phyloP scores from a whole-genome alignment of 306 rosid species.

The Medicago truncatula region DNA sequence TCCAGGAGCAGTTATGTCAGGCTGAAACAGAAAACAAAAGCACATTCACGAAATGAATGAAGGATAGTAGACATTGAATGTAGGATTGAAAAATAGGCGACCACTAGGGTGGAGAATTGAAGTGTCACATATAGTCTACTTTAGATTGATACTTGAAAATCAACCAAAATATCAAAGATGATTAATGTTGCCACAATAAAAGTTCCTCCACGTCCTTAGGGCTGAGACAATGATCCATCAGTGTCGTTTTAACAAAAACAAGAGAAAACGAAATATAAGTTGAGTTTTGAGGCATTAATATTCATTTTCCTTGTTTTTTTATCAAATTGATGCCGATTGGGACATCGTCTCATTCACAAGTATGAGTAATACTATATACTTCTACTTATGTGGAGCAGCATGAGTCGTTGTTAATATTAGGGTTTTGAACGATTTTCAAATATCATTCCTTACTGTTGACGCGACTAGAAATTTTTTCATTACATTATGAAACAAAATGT shows the following conservation, averaged over 20 bases:
- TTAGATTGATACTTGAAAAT: background rate
- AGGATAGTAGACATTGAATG: background rate
- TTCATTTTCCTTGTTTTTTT: background rate
- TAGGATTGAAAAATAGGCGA: background rate
- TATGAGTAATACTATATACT: background rate
- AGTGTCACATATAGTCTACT: background rate
- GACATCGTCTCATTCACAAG: background rate
- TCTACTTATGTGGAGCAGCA: background rate
- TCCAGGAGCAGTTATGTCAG: slow-evolving; percentile 77
- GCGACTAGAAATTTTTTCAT: background rate
- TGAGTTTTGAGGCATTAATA: background rate
- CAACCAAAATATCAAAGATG: background rate
- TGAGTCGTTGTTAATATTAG: background rate
- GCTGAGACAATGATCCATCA: background rate
- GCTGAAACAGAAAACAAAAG: slow-evolving; percentile 49
- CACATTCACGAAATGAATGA: background rate
- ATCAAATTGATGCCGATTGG: background rate
- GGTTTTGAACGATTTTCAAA: background rate
- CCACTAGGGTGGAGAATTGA: background rate
- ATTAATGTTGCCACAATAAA: background rate
- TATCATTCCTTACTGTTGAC: background rate
- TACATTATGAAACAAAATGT: background rate
- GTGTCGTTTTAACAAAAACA: background rate
- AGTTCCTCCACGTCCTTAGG: background rate
- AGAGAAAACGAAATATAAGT: background rate